These are phyloP conservation scores for Chaetomium globosum DNA, from an alignment of 2,329 filamentous ascomycete species.

Conservation along the genomic window DNA sequence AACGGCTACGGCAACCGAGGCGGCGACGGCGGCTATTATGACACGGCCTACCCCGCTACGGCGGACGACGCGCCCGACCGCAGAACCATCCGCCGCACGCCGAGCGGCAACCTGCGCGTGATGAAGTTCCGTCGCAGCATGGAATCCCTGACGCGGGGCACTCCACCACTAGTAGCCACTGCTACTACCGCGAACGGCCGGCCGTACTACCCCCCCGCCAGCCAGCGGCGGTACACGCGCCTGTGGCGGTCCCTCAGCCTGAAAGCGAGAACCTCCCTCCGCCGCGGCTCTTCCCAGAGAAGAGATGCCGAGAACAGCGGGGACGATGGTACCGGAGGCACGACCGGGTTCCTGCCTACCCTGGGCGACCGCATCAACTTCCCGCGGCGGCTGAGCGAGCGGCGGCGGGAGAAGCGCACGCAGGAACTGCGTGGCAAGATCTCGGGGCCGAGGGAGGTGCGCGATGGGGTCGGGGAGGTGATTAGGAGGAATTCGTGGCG, in stretches of 20 bases:
- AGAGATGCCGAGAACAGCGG: not conserved
- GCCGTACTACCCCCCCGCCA: not conserved
- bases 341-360: conserved; percentile 38
- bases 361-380: conserved; percentile 56
- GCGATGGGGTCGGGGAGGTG: conserved; percentile 61
- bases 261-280: conserved; percentile 3
- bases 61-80: conserved; percentile 47
- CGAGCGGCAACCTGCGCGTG: conserved; percentile 63
- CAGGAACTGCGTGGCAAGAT: conserved; percentile 63
- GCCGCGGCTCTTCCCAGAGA: conserved; percentile 24
- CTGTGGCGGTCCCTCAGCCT: conserved; percentile 42
- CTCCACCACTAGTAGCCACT: not conserved
- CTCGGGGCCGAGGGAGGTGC: conserved; percentile 59
- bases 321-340: not conserved
- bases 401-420: conserved; percentile 60
- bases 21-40: conserved; percentile 35
- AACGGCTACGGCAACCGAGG: not conserved
- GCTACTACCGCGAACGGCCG: not conserved
- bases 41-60: conserved; percentile 31
- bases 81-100: conserved; percentile 60
- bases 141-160: conserved; percentile 45
- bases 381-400: conserved; percentile 59
- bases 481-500: conserved; percentile 51
- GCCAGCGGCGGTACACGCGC: conserved; percentile 19
- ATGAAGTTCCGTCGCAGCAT: conserved; percentile 56